Evolutionary conservation across 2,329 filamentous ascomycete species (phyloP), one percentile per base, ranked within the genome.

Genomic region (Hypocrella siamensis): DNA sequence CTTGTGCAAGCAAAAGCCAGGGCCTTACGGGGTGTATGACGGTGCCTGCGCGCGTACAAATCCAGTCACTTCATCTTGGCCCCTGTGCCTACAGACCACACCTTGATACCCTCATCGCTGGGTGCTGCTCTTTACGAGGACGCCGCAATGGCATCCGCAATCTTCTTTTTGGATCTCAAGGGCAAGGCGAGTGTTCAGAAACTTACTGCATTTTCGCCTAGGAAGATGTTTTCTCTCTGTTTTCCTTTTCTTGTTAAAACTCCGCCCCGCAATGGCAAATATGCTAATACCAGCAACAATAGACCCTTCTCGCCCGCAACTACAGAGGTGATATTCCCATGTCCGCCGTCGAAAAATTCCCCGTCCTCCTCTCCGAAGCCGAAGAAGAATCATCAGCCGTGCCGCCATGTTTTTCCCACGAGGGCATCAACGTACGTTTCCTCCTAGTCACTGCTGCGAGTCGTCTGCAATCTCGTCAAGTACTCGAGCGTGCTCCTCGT

Each of bases 141-240:
- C 7, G 21, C 27, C 32, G 67, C 46, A 53, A 98, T 98, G 90
- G 90, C 90, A 46, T 98, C 90, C 38, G 90, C 90, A 42, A 56
- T 98, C 50, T 98, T 98, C 72, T 98, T 98, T 57, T 79, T 98
- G 49, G 90, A 98, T 59, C 71, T 98, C 45, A 98, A 98, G 84
- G 90, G 90, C 82, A 98, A 98, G 80, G 85, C 92, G 47, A 31
- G 42, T 6, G 15, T 28, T 22, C 12, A 12, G 3, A n/a, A n/a
- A n/a, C n/a, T n/a, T n/a, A n/a, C n/a, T n/a, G n/a, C n/a, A n/a
- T n/a, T n/a, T n/a, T n/a, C n/a, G n/a, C n/a, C n/a, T n/a, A n/a
- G n/a, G n/a, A n/a, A n/a, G 16, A 17, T 22, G 14, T 16, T 28
- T 11, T 31, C 3, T 19, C 27, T 10, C 4, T 6, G 18, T 10